These are phyloP conservation scores for Dipodascopsis tothii DNA, from an alignment of 805 yeast genomes.

Conservation along the genomic window DNA sequence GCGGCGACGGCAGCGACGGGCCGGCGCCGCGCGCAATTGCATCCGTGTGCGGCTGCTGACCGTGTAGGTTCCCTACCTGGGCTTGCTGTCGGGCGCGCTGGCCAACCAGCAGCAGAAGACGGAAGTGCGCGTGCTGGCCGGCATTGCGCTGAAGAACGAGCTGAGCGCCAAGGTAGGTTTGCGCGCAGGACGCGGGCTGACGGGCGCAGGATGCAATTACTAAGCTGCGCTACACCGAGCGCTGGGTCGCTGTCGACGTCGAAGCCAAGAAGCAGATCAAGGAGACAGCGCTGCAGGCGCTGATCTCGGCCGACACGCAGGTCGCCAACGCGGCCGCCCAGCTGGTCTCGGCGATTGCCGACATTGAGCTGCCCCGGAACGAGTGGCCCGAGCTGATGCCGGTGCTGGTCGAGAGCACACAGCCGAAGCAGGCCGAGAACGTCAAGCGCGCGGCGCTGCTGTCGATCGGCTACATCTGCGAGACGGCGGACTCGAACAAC, in stretches of 20 bases:
- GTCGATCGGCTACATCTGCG: slow-evolving; percentile 93
- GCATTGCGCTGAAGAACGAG: slow-evolving; percentile 78
- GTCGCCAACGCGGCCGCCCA: slow-evolving; percentile 89
- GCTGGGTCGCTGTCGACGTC: slow-evolving; percentile 63
- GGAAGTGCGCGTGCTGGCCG: slow-evolving; percentile 89
- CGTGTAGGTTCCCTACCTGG: slow-evolving; percentile 46
- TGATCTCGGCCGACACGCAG: slow-evolving; percentile 58
- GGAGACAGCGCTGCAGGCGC: slow-evolving; percentile 47
- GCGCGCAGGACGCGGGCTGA: slow-evolving; percentile 1
- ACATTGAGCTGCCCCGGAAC: slow-evolving; percentile 77
- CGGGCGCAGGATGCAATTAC: slow-evolving; percentile 43
- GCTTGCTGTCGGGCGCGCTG: slow-evolving; percentile 61
- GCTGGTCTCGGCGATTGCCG: slow-evolving; percentile 94
- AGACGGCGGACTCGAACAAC: slow-evolving; percentile 77
- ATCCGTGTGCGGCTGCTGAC: background rate
- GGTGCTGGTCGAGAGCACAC: slow-evolving; percentile 78
- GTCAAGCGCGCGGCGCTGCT: slow-evolving; percentile 81
- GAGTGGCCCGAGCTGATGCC: slow-evolving; percentile 87
- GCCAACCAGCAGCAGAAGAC: slow-evolving; percentile 55
- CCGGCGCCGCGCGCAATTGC: background rate
- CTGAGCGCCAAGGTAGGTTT: slow-evolving; percentile 61
- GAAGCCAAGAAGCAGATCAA: slow-evolving; percentile 58
- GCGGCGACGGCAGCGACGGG: background rate
- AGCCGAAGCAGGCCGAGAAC: slow-evolving; percentile 63
- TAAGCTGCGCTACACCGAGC: slow-evolving; percentile 51